phyloP scores from a whole-genome alignment of 352 stramenopile genomes.

The Phytophthora lateralis region DNA sequence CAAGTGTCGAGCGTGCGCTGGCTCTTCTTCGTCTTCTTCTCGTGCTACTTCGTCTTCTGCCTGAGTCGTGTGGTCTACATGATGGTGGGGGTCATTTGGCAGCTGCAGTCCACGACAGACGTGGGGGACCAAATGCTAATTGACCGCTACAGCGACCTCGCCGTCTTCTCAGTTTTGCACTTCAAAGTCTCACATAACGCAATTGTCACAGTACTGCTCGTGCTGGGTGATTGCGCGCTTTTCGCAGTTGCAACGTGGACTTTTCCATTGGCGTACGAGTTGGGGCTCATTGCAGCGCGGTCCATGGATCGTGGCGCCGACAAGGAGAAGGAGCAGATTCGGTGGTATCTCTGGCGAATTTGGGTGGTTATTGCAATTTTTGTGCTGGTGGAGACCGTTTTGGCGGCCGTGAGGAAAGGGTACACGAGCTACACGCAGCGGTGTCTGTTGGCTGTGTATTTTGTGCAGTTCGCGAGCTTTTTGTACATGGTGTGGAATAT shows the following conservation, averaged over 20 bases:
- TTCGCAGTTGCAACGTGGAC: constrained; percentile 56
- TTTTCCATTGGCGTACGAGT: constrained; percentile 50
- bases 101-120: constrained; percentile 24
- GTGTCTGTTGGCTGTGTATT: constrained; percentile 48
- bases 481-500: constrained; percentile 54
- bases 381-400: constrained; percentile 27
- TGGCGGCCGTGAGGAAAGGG: constrained; percentile 36
- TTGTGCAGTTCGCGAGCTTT: constrained; percentile 47
- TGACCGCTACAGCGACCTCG: constrained; percentile 39
- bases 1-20: constrained; percentile 62
- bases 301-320: constrained; percentile 54
- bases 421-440: constrained; percentile 57
- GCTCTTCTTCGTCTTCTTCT: constrained; percentile 68
- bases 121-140: constrained; percentile 9
- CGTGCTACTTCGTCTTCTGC: constrained; percentile 46
- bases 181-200: constrained; percentile 43
- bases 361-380: constrained; percentile 42
- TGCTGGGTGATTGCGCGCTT: constrained; percentile 41
- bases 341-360: constrained; percentile 36
- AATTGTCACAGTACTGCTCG: constrained; percentile 33
- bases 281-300: constrained; percentile 44
- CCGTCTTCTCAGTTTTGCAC: constrained; percentile 44
- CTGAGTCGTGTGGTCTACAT: constrained; percentile 43
- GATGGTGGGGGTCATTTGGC: constrained; percentile 31
- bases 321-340: constrained; percentile 50